phyloP scores from a whole-genome alignment of 768 basidiomycete genomes.

The Mycena vitilis region DNA sequence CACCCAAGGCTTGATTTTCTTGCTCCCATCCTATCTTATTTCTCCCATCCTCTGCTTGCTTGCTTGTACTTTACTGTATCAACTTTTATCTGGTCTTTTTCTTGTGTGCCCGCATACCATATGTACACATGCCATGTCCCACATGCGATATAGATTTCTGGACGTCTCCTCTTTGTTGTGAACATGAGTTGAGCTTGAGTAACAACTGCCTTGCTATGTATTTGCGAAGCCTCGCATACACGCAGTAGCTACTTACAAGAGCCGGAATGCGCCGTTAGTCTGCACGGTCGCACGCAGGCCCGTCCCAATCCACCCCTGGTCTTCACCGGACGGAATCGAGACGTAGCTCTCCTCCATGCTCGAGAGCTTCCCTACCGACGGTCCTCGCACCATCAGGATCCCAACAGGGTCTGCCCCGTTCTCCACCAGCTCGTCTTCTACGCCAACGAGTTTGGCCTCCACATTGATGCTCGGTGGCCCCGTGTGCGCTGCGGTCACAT shows the following conservation, averaged over 20 bases:
- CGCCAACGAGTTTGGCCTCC: constrained; percentile 81
- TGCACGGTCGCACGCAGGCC: constrained; percentile 61
- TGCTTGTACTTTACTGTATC: constrained; percentile 23
- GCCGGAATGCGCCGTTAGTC: constrained; percentile 75
- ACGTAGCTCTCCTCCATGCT: constrained; percentile 53
- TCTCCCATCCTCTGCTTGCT: not conserved
- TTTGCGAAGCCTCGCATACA: not conserved
- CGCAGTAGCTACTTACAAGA: constrained; percentile 35
- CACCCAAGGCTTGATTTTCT: not conserved
- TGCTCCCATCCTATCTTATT: constrained; percentile 1
- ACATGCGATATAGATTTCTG: constrained; percentile 8
- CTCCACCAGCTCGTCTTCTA: constrained; percentile 75
- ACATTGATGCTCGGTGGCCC: constrained; percentile 85
- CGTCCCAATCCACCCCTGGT: constrained; percentile 60
- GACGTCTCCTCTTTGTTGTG: too few relatives aligned
- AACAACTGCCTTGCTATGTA: too few relatives aligned
- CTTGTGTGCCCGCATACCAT: constrained; percentile 7
- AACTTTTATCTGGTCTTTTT: constrained; percentile 18
- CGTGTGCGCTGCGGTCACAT: constrained; percentile 53
- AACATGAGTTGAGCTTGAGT: too few relatives aligned
- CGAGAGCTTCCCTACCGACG: constrained; percentile 56
- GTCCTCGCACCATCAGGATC: constrained; percentile 28
- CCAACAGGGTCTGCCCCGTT: constrained; percentile 74
- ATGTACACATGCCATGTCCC: constrained; percentile 12
- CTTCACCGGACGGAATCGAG: constrained; percentile 45